phyloP scores from a whole-genome alignment of 129 eudicot species.

The Lactuca saligna region DNA sequence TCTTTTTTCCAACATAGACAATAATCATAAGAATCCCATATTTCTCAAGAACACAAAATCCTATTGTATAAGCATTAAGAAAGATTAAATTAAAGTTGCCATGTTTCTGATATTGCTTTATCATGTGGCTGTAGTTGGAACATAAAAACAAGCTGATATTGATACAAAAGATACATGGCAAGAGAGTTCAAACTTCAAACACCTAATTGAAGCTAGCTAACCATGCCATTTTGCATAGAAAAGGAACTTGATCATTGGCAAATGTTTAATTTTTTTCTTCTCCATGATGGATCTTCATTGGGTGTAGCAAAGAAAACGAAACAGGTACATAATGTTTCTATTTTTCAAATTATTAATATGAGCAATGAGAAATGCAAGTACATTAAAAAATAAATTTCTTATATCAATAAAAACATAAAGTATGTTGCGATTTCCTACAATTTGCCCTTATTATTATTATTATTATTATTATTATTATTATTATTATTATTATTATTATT shows the following conservation, averaged over 20 bases:
- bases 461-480: neutral
- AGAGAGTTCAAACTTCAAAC: neutral
- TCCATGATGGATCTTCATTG: neutral
- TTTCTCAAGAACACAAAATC: neutral
- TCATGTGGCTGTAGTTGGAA: slow-evolving; percentile 3
- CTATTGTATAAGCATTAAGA: neutral
- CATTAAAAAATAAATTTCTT: too few relatives aligned
- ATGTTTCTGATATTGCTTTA: slow-evolving; percentile 12
- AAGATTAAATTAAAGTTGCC: neutral
- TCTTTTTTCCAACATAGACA: neutral
- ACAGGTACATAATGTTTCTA: neutral
- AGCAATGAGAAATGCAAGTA: too few relatives aligned
- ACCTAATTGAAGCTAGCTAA: neutral
- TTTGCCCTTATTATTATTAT: neutral
- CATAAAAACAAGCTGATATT: slow-evolving; percentile 5
- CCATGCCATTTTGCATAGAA: neutral
- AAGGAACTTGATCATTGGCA: neutral
- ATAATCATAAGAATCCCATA: neutral
- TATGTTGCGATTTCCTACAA: neutral
- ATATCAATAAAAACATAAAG: neutral
- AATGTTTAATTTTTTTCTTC: neutral
- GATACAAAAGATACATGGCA: neutral
- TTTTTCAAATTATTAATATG: neutral
- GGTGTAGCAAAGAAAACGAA: neutral
- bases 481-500: neutral